Evolutionary conservation across 176 grass and related monocot genomes (phyloP), one percentile per base, ranked within the genome.

Genomic region (Carex littledalei): DNA sequence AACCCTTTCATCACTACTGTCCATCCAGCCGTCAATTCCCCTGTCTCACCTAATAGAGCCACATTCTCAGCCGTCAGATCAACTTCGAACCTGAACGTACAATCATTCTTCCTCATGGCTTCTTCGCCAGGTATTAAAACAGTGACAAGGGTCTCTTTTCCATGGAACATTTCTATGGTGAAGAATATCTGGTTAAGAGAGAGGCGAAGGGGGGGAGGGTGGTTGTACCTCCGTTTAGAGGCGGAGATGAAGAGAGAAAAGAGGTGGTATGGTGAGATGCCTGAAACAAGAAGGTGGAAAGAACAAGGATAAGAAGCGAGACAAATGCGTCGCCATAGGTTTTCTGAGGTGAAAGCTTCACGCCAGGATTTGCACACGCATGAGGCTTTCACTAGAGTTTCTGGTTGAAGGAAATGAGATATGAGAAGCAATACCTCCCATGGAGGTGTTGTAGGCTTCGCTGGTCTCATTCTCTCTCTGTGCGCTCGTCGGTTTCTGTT

Each of bases 361-460:
- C 35, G 80, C 92, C 94, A 97, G 15, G 87, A 84, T 31, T 83
- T 91, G 89, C 90, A 94, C 54, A 92, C 90, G 59, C 90, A 94
- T 73, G 86, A 94, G 16, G 90, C 92, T 63, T 55, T 35, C 9
- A 85, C 87, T 8, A 97, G 92, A 13, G 90, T 88, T 52, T 87
- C 63, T 58, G 89, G 89, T n/a, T 94, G 87, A 20, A 94, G 84
- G 67, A 85, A 82, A 29, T 82, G 86, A 41, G 84, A 83, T 2
- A 92, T 39, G 21, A 93, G 81, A 6, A 72, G 69, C 24, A 91
- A 62, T 63, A 82, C 87, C 61, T 85, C 88, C 95, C 95, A 94
- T 61, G 87, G 86, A 2, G 82, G 86, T 3, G 37, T 13, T 10
- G 15, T 17, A 14, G n/a, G 5, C 15, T 12, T 52, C 41, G 1